A percentile compares a stretch with the other conserved stretches of the same genome.
phyloP scores from a whole-genome alignment of 2,329 filamentous ascomycete species.

The Mollisiaceae sp. region DNA sequence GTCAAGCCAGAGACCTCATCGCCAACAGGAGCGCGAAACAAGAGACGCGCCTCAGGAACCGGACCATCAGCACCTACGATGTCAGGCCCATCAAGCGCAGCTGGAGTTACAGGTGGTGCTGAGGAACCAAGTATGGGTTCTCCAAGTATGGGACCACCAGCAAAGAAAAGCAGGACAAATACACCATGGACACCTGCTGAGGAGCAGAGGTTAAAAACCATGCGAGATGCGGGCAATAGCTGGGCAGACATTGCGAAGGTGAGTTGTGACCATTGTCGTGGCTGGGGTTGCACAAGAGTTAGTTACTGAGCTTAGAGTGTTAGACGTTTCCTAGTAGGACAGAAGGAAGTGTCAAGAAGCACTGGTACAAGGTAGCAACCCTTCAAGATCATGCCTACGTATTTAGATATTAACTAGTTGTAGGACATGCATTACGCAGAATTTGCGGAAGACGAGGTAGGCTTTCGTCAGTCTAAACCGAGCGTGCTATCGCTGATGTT shows the following conservation, averaged over 20 bases:
- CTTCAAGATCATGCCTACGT: slow-evolving; percentile 1
- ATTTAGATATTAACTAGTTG: slow-evolving; percentile 26
- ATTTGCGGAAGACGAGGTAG: slow-evolving; percentile 95
- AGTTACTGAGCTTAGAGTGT: slow-evolving; percentile 29
- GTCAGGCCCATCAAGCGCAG: slow-evolving; percentile 32
- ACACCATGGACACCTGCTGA: slow-evolving; percentile 97
- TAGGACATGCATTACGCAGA: slow-evolving; percentile 99
- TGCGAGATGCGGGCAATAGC: slow-evolving; percentile 90
- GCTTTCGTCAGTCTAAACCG: slow-evolving; percentile 21
- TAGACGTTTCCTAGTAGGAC: slow-evolving; percentile 91
- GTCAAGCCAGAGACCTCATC: slow-evolving; percentile 33
- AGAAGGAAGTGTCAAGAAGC: slow-evolving; percentile 98
- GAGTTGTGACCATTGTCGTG: slow-evolving; percentile 34
- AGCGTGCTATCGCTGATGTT: slow-evolving; percentile 35
- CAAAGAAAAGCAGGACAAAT: slow-evolving; percentile 97
- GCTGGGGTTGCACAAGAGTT: slow-evolving; percentile 29
- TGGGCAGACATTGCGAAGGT: slow-evolving; percentile 99
- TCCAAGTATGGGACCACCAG: slow-evolving; percentile 53
- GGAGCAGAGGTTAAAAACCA: slow-evolving; percentile 88
- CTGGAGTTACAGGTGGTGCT: slow-evolving; percentile 20
- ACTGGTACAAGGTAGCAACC: slow-evolving; percentile 88
- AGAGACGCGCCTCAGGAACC: slow-evolving; percentile 36
- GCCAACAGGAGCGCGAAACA: slow-evolving; percentile 35
- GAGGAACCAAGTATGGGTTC: slow-evolving; percentile 41
- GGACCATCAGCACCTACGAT: slow-evolving; percentile 31